Evolutionary conservation across 1,284 basidiomycete genomes (phyloP), one percentile per base, ranked within the genome.

Genomic region (Ganoderma resinaceum): DNA sequence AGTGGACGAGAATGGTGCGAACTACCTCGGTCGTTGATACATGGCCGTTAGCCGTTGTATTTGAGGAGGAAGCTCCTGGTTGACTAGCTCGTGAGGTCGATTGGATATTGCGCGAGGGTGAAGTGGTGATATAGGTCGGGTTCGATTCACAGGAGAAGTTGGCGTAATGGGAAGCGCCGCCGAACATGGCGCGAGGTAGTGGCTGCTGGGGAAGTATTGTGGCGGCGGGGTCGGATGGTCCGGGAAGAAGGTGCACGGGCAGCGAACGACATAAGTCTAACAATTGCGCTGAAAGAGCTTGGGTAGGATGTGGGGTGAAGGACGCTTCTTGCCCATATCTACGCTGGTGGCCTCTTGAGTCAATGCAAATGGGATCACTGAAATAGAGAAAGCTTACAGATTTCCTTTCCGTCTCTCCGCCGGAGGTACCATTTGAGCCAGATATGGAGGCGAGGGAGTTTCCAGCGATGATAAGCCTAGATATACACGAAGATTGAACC

Each of bases 151-250:
- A 91, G 53, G 84, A 81, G 75, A 99, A 92, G 3, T 87, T 85
- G n/a, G 89, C 82, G 71, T 87, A 85, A 43, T 85, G 83, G 62
- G 88, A 84, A 37, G 89, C 90, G 0, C 86, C 83, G 26, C 95
- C 94, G 71, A 99, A 93, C 89, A 99, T 96, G 5, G 95, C 93
- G 57, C 91, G 89, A 46, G 98, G 98, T 74, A 99, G 86, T 0
- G 95, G 88, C 78, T 99, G 97, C 78, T 99, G 98, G 1, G 98
- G 98, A 65, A 99, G 82, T 35, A 97, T 95, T 0, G 89, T 86
- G 0, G 94, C 95, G 8, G 95, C 89, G 0, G 97, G 97, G 79
- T 99, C 97, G 52, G 86, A 85, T 61, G 91, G 87, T 14, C 97
- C 97, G 0, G 97, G 94, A 26, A 98, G 83, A 38, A 97, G 83